Percentiles rank a stretch among this genome's conserved stretches.
Conservation (phyloP, 371 early-diverging fungal genomes). For the Mortierella sp. region DNA sequence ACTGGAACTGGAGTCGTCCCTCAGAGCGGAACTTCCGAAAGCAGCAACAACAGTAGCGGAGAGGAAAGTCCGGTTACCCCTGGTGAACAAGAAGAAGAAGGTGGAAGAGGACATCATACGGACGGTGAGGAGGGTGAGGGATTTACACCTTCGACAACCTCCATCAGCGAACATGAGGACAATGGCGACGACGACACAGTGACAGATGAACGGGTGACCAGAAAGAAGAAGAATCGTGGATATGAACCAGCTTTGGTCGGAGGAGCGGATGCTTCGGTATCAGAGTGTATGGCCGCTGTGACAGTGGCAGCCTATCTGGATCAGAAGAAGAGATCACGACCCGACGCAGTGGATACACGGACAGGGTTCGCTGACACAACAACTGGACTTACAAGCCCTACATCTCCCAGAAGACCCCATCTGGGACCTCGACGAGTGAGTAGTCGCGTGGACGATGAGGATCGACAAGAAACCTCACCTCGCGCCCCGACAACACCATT, state of each 20-base stretch:
- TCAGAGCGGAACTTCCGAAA: background rate
- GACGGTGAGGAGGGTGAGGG: slow-evolving; percentile 2
- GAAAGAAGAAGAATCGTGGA: background rate
- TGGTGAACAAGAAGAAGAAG: no score
- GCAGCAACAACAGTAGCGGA: no score
- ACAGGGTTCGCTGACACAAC: no score
- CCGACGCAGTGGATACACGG: background rate
- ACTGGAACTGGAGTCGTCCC: background rate
- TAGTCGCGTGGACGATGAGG: slow-evolving; percentile 26
- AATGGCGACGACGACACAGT: background rate
- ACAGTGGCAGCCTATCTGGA: slow-evolving; percentile 35
- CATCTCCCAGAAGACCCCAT: slow-evolving; percentile 17
- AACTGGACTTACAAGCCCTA: background rate
- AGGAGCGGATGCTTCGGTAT: slow-evolving; percentile 30
- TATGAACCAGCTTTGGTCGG: slow-evolving; percentile 13
- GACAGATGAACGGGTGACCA: no score
- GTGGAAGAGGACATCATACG: background rate
- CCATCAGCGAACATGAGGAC: background rate
- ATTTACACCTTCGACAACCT: background rate
- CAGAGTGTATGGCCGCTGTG: slow-evolving; percentile 35
- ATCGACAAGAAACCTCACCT: background rate
- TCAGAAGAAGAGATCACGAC: slow-evolving; percentile 1
- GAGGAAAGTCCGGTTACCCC: background rate
- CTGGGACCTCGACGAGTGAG: slow-evolving; percentile 46
- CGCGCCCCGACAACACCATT: background rate